Percentiles rank a stretch among this genome's conserved stretches.
phyloP scores from a whole-genome alignment of 176 grass and related monocot genomes.

The Hsuehochloa calcarea region DNA sequence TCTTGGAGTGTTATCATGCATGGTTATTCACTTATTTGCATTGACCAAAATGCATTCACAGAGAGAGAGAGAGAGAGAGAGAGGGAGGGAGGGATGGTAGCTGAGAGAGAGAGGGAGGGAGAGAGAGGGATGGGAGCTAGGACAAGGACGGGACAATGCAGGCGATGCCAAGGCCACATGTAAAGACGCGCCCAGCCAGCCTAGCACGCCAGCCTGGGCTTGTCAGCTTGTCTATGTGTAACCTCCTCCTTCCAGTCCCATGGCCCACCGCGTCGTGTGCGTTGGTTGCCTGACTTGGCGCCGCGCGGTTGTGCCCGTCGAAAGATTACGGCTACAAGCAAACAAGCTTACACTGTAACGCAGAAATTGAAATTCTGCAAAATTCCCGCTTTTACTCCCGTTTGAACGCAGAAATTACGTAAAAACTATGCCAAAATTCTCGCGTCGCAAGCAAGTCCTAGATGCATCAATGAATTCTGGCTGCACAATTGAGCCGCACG shows the following conservation, averaged over 20 bases:
- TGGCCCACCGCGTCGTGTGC: too few relatives aligned
- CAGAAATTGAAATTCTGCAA: too few relatives aligned
- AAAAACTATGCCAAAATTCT: too few relatives aligned
- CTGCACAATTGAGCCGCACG: too few relatives aligned
- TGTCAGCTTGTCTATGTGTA: not conserved
- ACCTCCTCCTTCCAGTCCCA: not conserved
- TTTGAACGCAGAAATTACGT: not conserved
- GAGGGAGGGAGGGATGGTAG: not conserved
- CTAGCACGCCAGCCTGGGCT: not conserved
- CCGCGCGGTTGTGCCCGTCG: not conserved
- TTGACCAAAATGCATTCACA: not conserved
- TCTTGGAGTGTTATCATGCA: not conserved
- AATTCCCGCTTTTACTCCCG: not conserved
- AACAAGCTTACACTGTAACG: not conserved
- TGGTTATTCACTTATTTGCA: not conserved
- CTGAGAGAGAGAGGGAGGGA: too few relatives aligned
- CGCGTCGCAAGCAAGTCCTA: too few relatives aligned
- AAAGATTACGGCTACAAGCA: not conserved
- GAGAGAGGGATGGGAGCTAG: not conserved
- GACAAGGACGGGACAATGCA: not conserved
- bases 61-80: not conserved
- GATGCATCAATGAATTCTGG: too few relatives aligned
- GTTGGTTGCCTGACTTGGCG: not conserved
- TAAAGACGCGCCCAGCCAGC: not conserved
- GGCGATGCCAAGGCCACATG: not conserved